These are phyloP conservation scores for Wickerhamomyces canadensis DNA, from an alignment of 805 yeast species.

Conservation along the genomic window DNA sequence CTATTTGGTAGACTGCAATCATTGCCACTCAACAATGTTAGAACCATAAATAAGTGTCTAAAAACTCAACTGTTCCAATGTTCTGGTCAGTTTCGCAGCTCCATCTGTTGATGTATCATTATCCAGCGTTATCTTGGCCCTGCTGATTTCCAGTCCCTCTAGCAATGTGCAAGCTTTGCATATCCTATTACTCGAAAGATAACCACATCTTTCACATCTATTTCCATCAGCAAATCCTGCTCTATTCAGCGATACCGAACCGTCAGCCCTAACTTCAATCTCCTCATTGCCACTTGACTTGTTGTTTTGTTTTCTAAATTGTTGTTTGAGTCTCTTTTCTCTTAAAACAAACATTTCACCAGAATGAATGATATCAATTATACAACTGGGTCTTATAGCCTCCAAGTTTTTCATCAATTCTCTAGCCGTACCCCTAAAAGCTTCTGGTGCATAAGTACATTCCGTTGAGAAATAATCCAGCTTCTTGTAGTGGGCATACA, in stretches of 20 bases:
- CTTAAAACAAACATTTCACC: slow-evolving; percentile 80
- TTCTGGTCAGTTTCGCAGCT: slow-evolving; percentile 56
- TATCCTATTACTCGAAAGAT: slow-evolving; percentile 76
- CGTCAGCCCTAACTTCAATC: slow-evolving; percentile 52
- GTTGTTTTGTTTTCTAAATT: slow-evolving; percentile 14
- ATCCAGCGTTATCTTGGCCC: slow-evolving; percentile 62
- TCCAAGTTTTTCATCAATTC: slow-evolving; percentile 87
- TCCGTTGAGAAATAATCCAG: slow-evolving; percentile 96
- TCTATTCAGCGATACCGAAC: slow-evolving; percentile 45
- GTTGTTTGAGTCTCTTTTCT: slow-evolving; percentile 43
- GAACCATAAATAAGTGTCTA: too few species aligned
- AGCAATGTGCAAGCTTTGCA: slow-evolving; percentile 92
- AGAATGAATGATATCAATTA: slow-evolving; percentile 88
- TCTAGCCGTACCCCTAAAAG: slow-evolving; percentile 96
- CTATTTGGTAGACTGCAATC: too few species aligned
- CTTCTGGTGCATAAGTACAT: slow-evolving; percentile 97
- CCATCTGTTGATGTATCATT: slow-evolving; percentile 49
- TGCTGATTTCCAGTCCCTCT: slow-evolving; percentile 73
- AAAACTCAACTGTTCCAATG: slow-evolving; percentile 60
- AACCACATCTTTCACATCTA: slow-evolving; percentile 86
- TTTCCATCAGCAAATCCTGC: slow-evolving; percentile 53
- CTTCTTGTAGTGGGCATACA: slow-evolving; percentile 94
- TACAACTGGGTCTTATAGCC: slow-evolving; percentile 85
- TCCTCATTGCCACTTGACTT: too few species aligned
- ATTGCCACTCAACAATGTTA: too few species aligned